Conservation (phyloP, 345 rosid species). For the Melastoma malabathricum region DNA sequence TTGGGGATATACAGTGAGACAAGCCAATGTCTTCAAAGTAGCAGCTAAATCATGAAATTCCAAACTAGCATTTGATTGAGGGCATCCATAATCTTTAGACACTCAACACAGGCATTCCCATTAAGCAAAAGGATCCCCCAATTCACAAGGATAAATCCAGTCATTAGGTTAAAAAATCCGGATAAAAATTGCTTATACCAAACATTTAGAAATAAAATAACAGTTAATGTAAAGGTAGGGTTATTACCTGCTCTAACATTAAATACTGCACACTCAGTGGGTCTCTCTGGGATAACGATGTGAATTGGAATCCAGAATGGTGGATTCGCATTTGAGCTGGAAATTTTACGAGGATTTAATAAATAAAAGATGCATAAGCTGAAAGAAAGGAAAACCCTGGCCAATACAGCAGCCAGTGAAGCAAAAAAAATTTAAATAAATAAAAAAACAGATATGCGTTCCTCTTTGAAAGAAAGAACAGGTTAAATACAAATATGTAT, state of each 20-base stretch:
- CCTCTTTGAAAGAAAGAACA: not conserved
- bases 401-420: not conserved
- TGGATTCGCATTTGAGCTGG: conserved; percentile 74
- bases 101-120: no score
- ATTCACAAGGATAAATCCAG: no score
- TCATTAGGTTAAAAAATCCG: no score
- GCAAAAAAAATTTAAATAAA: no score
- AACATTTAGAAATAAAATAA: not conserved
- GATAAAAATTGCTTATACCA: no score
- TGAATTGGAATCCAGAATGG: conserved; percentile 99
- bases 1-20: no score
- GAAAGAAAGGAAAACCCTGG: not conserved
- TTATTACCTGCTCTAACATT: conserved; percentile 84
- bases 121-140: no score
- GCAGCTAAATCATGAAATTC: no score
- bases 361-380: not conserved
- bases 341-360: conserved; percentile 6
- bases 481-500: not conserved
- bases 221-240: not conserved
- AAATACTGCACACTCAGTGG: conserved; percentile 86
- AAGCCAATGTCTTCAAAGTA: no score
- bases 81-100: no score
- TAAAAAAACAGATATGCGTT: no score
- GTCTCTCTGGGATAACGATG: conserved; percentile 87
- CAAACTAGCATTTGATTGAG: no score